Percentiles rank a stretch among this genome's conserved stretches.
Conservation (phyloP, 1,284 basidiomycete genomes). For the Coniophora puteana region DNA sequence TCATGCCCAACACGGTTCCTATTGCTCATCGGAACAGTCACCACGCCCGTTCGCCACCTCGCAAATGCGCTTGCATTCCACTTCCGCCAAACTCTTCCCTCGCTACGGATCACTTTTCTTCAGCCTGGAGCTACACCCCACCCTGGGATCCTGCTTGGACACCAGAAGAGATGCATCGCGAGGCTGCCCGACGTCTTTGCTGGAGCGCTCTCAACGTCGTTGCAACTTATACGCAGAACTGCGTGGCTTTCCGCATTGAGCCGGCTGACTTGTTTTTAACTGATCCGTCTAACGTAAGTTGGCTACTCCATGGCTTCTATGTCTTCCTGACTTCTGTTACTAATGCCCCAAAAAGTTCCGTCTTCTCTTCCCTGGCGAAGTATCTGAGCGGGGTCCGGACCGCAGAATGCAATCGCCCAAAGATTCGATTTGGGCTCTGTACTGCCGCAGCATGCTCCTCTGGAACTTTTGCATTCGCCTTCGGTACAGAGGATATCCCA, state of each 20-base stretch:
- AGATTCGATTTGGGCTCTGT: conserved; percentile 74
- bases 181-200: conserved; percentile 67
- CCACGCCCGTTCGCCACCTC: conserved; percentile 20
- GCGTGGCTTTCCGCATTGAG: conserved; percentile 57
- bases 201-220: conserved; percentile 70
- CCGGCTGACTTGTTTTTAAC: conserved; percentile 53
- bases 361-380: conserved; percentile 60
- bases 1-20: conserved; percentile 45
- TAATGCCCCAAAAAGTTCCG: conserved; percentile 36
- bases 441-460: conserved; percentile 73
- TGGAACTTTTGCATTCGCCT: conserved; percentile 66
- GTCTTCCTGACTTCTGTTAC: conserved; percentile 9
- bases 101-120: conserved; percentile 34
- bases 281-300: conserved; percentile 60
- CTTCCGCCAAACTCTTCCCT: conserved; percentile 36
- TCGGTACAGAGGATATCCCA: conserved; percentile 35
- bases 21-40: conserved; percentile 33
- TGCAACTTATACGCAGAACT: conserved; percentile 61
- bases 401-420: conserved; percentile 49
- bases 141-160: conserved; percentile 62
- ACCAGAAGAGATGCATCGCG: conserved; percentile 49
- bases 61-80: conserved; percentile 48
- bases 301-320: conserved; percentile 11
- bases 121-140: conserved; percentile 46
- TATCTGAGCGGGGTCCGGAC: conserved; percentile 42